Percentiles rank a stretch among this genome's conserved stretches.
phyloP scores from a whole-genome alignment of 257 asterid species.

The Capsicum baccatum region DNA sequence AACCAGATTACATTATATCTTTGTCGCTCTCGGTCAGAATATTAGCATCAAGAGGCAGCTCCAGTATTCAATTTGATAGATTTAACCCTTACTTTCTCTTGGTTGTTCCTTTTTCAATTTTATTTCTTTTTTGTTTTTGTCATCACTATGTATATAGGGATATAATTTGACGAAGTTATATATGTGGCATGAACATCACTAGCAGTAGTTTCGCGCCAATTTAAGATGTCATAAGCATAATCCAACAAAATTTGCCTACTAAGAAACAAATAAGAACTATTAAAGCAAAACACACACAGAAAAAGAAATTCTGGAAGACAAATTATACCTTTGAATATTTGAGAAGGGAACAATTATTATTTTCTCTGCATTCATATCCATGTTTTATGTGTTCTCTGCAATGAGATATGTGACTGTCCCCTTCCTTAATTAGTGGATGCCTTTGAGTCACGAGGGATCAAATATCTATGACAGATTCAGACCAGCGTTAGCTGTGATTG shows the following conservation, averaged over 20 bases:
- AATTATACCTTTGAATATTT: background rate
- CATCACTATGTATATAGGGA: background rate
- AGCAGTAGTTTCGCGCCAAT: too few relatives aligned
- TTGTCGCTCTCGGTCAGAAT: constrained; percentile 13
- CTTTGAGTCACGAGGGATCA: background rate
- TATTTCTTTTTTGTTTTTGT: background rate
- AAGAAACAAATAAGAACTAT: too few relatives aligned
- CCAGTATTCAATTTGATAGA: background rate
- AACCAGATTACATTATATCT: constrained; percentile 6
- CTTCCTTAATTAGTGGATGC: background rate
- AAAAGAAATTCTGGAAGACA: background rate
- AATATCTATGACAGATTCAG: too few relatives aligned
- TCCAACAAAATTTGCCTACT: background rate
- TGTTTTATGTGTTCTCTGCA: too few relatives aligned
- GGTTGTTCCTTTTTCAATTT: background rate
- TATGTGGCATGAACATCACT: background rate
- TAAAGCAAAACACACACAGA: too few relatives aligned
- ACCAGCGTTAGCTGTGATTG: background rate
- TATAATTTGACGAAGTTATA: background rate
- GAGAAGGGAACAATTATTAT: background rate
- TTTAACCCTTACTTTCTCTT: background rate
- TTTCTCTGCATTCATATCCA: background rate
- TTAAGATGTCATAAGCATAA: too few relatives aligned
- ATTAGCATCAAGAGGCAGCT: background rate
- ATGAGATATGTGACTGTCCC: background rate